These are phyloP conservation scores for Cutaneotrichosporon cavernicola DNA, from an alignment of 1,284 basidiomycete genomes.

Conservation along the genomic window DNA sequence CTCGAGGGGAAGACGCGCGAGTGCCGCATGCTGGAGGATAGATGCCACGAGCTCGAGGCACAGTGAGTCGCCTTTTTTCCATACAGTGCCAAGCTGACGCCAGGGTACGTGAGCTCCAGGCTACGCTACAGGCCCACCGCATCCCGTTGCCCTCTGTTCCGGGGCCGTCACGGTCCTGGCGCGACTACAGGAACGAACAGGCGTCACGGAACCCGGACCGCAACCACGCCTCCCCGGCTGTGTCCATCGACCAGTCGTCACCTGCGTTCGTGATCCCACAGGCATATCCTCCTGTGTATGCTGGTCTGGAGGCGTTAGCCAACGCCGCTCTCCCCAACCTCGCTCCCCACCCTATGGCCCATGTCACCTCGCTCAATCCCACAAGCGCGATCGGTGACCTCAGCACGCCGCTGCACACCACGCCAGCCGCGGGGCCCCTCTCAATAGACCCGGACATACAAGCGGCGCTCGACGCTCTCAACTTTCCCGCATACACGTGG, in stretches of 20 bases:
- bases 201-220: background rate
- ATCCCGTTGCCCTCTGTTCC: slow-evolving; percentile 1
- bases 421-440: background rate
- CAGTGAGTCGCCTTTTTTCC: slow-evolving; percentile 3
- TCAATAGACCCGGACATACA: background rate
- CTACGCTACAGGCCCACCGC: slow-evolving; percentile 8
- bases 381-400: slow-evolving; percentile 9
- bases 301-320: slow-evolving; percentile 2
- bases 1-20: background rate
- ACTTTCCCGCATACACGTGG: slow-evolving; percentile 12
- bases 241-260: background rate
- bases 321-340: slow-evolving; percentile 6
- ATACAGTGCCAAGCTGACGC: slow-evolving; percentile 1
- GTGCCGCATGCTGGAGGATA: slow-evolving; percentile 2
- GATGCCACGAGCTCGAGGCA: slow-evolving; percentile 11
- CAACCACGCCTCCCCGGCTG: background rate
- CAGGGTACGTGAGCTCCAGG: slow-evolving; percentile 12
- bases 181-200: background rate
- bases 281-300: background rate
- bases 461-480: slow-evolving; percentile 6
- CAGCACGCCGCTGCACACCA: slow-evolving; percentile 3
- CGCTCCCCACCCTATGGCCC: background rate
- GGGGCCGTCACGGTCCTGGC: background rate
- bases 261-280: background rate
- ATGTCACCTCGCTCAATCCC: background rate